Conservation (phyloP, 768 basidiomycete genomes). For the Asterophora parasitica region DNA sequence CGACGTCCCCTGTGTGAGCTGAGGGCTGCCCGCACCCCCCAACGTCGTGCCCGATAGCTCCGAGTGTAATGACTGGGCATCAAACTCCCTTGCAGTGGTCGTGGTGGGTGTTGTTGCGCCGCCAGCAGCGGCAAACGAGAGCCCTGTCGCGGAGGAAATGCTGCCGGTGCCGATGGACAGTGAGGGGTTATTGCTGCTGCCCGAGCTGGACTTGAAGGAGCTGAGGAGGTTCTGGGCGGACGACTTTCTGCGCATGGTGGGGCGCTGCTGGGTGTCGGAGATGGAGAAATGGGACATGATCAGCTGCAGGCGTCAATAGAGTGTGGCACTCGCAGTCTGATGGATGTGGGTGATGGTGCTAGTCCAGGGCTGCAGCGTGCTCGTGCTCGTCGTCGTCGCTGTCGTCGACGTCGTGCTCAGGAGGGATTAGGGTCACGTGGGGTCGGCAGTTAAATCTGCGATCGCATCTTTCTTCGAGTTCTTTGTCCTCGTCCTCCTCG, state of each 20-base stretch:
- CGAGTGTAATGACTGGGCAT: conserved; percentile 61
- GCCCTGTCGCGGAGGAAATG: conserved; percentile 30
- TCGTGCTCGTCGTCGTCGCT: too few relatives aligned
- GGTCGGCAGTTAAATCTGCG: conserved; percentile 10
- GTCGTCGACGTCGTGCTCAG: too few relatives aligned
- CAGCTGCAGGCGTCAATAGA: too few relatives aligned
- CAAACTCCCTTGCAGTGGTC: conserved; percentile 58
- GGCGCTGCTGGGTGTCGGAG: conserved; percentile 35
- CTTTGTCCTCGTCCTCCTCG: neutral
- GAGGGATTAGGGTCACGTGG: conserved; percentile 16
- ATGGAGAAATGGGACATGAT: conserved; percentile 36
- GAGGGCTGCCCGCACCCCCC: conserved; percentile 36
- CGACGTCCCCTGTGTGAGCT: conserved; percentile 59
- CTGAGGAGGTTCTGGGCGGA: conserved; percentile 80
- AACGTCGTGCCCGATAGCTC: conserved; percentile 32
- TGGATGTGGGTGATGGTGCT: too few relatives aligned
- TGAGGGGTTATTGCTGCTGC: conserved; percentile 25
- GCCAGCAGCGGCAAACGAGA: conserved; percentile 32
- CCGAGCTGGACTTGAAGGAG: conserved; percentile 53
- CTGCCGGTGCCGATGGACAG: conserved; percentile 27
- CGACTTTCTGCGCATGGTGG: conserved; percentile 77
- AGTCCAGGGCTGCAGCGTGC: too few relatives aligned
- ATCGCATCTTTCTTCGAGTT: conserved; percentile 9
- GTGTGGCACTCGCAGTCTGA: too few relatives aligned
- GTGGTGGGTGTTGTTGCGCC: conserved; percentile 38